Evolutionary conservation across 148 eudicot species (phyloP).

Genomic region (Fallopia convolvulus): DNA sequence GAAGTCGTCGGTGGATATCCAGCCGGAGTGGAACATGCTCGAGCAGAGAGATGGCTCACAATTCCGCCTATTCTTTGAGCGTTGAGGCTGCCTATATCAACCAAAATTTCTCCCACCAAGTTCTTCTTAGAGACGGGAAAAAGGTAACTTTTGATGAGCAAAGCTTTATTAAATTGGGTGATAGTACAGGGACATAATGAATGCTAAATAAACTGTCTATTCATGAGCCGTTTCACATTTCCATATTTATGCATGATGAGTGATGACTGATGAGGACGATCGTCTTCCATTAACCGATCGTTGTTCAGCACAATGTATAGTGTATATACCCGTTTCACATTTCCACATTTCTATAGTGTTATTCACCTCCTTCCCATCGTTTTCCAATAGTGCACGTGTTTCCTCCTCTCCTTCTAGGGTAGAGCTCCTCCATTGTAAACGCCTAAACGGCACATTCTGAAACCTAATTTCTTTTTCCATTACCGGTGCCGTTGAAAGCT

Average conservation of each 20-base stretch:
- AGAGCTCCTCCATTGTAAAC: neutral
- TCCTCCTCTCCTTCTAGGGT: neutral
- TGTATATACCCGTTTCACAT: no score
- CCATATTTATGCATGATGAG: no score
- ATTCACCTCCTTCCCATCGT: neutral
- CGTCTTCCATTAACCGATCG: no score
- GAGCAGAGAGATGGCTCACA: no score
- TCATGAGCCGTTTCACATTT: no score
- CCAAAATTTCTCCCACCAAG: slow-evolving; percentile 96
- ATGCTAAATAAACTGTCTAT: no score
- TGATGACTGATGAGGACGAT: no score
- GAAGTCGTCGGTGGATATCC: slow-evolving; percentile 82
- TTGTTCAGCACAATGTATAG: no score
- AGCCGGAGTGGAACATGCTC: slow-evolving; percentile 97
- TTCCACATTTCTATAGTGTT: neutral
- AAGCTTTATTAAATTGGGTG: neutral
- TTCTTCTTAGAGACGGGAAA: slow-evolving; percentile 58
- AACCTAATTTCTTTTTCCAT: neutral
- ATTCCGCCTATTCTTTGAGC: slow-evolving; percentile 63
- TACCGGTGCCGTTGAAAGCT: neutral
- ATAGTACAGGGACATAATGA: no score
- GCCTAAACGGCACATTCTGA: neutral
- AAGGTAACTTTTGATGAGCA: slow-evolving; percentile 86
- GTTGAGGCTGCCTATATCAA: slow-evolving; percentile 91
- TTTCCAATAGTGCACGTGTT: neutral